Base-by-base conservation (phyloP, 2,329 filamentous ascomycete species). In the Ophiostoma sp. region DNA sequence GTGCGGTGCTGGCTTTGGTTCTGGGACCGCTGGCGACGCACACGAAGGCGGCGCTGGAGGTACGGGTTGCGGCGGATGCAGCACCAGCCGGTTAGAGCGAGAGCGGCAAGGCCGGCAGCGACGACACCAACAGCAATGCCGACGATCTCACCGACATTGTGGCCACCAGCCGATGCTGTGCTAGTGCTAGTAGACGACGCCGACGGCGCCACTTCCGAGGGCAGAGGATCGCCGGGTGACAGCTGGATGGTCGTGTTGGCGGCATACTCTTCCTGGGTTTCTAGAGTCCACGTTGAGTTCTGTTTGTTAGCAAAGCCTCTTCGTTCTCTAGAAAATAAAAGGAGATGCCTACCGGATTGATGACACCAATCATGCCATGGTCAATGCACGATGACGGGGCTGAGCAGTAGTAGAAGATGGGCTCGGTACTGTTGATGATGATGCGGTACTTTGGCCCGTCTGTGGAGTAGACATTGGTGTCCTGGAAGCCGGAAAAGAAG, bases 351-450 rank as follows among this genome's bases (percentile, higher is more conserved):
- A 65, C 62, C 17, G 89, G 85, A 75, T 94, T 94, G 74, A 94
- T 89, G 1, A 86, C 89, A 3, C 90, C 91, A 20, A 94, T 84
- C 91, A 94, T 94, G 31, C 86, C 83, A 62, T 89, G 84, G 2
- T 80, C 77, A 3, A 83, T 82, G 75, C 91, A 94, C 1, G 89
- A 91, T 0, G 82, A 84, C 0, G 86, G 83, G 0, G 89, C 89
- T 0, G 88, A 86, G 73, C 89, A 92, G 77, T 92, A 92, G 77
- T 86, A 90, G 77, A 89, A 91, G 20, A 88, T 84, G 0, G 90
- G 89, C 31, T 84, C 78, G 0, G 87, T 89, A 73, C 88, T 81
- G 74, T 90, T 90, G 70, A 91, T 80, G 27, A 73, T 74, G 33
- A 84, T 74, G 60, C 76, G 75, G 71, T 77, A 85, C 52, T 75